Base-by-base conservation (phyloP, 805 yeast genomes). In the Ogataea trehalophila region DNA sequence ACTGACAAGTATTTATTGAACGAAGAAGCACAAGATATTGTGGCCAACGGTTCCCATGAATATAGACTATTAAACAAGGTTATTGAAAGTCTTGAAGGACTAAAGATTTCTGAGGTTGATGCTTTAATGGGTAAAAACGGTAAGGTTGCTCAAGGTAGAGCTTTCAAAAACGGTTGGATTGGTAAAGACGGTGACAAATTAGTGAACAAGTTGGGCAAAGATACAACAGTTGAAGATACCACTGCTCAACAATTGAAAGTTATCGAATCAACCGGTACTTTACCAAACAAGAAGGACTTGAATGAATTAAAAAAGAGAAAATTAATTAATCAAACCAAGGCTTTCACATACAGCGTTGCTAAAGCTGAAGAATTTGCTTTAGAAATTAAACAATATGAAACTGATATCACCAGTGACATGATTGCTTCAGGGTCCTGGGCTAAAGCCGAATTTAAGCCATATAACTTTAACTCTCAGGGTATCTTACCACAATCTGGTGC, bases 91-190 rank as follows among this genome's bases (percentile, higher is more conserved):
- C 68, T 91, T 43, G 95, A 86, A 48, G 90, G 92, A 35, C 75
- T 94, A 59, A 87, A 86, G 62, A 83, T 94, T 58, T 66, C 85
- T 22, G 97, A 92, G 45, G 87, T 86, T 45, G 70, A 71, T 42
- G 65, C 81, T 47, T 77, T 84, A 55, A 73, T 92, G 70, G 97
- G 97, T 47, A 72, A 81, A 44, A 81, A 81, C 50, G 98, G 97
- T 53, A 83, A 84, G 58, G 77, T 92, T 54, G 99, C 99, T 53
- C 99, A 94, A 72, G 96, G 95, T 58, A 83, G 91, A 61, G 99
- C 98, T 16, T 95, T 94, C 79, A 92, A 90, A 70, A 91, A 91
- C 67, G 95, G 95, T 38, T 94, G 99, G 99, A 83, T 94, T 60
- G 72, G 79, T 54, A 94, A 95, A 67, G 87, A 85, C 49, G 95